Conservation (phyloP, 495 filamentous ascomycete genomes). For the Talaromyces trachyspermus region DNA sequence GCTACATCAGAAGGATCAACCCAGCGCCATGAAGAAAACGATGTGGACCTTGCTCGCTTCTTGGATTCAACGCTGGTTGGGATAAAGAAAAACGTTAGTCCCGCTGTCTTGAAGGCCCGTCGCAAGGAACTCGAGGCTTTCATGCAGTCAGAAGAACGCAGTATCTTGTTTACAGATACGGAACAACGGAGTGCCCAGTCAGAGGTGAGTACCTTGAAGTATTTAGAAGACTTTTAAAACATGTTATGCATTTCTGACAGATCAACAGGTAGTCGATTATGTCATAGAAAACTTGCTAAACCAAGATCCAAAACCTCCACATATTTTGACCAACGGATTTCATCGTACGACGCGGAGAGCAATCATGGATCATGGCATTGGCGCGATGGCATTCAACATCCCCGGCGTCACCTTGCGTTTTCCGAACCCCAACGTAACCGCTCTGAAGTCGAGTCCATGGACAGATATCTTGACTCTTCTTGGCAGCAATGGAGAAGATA, state of each 20-base stretch:
- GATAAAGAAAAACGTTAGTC: conserved; percentile 25
- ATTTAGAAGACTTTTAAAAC: no score
- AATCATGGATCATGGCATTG: conserved; percentile 19
- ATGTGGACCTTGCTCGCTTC: conserved; percentile 39
- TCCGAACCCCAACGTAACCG: conserved; percentile 62
- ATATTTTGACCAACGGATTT: conserved; percentile 76
- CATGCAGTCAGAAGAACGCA: conserved; percentile 49
- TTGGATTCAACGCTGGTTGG: conserved; percentile 68
- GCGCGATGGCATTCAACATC: conserved; percentile 32
- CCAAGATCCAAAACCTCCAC: conserved; percentile 50
- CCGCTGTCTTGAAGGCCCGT: conserved; percentile 31
- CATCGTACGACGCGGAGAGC: conserved; percentile 29
- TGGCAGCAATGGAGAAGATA: conserved; percentile 66
- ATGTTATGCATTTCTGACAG: conserved; percentile 14
- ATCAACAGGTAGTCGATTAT: conserved; percentile 71
- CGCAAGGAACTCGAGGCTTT: conserved; percentile 56
- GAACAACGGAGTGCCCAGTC: conserved; percentile 42
- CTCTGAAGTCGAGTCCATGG: conserved; percentile 68
- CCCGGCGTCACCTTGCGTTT: conserved; percentile 47
- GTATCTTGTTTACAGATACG: conserved; percentile 27
- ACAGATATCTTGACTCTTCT: conserved; percentile 60
- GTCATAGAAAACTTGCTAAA: conserved; percentile 70
- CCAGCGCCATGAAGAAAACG: conserved; percentile 16
- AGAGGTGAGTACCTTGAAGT: conserved; percentile 55
- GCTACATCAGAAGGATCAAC: not conserved